Conservation (phyloP, 1,139 yeast genomes). For the Yamadazyma sp. region DNA sequence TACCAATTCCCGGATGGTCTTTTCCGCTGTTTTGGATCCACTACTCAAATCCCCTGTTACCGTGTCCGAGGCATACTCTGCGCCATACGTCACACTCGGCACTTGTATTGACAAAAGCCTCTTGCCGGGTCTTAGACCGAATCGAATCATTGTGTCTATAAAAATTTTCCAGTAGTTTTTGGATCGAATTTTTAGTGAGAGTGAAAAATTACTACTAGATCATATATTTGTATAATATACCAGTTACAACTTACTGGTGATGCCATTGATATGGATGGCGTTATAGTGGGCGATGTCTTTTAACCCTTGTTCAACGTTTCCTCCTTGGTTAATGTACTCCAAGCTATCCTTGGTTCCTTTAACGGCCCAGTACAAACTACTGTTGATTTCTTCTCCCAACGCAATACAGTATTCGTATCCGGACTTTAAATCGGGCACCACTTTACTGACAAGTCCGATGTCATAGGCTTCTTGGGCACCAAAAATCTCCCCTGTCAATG, state of each 20-base stretch:
- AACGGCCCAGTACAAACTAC: conserved; percentile 58
- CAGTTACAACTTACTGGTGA: conserved; percentile 1
- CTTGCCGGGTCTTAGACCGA: conserved; percentile 9
- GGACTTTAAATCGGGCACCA: conserved; percentile 46
- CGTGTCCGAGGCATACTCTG: background rate
- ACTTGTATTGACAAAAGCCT: conserved; percentile 8
- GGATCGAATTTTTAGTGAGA: background rate
- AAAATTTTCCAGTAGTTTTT: conserved; percentile 6
- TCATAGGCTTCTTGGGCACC: conserved; percentile 54
- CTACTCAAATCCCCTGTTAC: background rate
- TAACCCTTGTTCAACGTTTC: conserved; percentile 49
- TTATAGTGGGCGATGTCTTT: conserved; percentile 54
- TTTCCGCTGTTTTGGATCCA: background rate
- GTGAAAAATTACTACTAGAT: background rate
- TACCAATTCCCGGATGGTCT: conserved; percentile 4
- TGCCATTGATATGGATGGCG: conserved; percentile 26
- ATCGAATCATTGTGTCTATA: conserved; percentile 9
- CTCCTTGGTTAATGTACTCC: conserved; percentile 52
- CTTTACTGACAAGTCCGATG: conserved; percentile 54
- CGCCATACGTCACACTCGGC: background rate
- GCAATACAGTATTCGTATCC: conserved; percentile 52
- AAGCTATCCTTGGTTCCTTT: conserved; percentile 63
- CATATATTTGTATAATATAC: too few species aligned
- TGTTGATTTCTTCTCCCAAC: conserved; percentile 52
- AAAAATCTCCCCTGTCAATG: conserved; percentile 63